These are phyloP conservation scores for Cutaneotrichosporon sp. DNA, from an alignment of 1,284 basidiomycete genomes.

Conservation along the genomic window DNA sequence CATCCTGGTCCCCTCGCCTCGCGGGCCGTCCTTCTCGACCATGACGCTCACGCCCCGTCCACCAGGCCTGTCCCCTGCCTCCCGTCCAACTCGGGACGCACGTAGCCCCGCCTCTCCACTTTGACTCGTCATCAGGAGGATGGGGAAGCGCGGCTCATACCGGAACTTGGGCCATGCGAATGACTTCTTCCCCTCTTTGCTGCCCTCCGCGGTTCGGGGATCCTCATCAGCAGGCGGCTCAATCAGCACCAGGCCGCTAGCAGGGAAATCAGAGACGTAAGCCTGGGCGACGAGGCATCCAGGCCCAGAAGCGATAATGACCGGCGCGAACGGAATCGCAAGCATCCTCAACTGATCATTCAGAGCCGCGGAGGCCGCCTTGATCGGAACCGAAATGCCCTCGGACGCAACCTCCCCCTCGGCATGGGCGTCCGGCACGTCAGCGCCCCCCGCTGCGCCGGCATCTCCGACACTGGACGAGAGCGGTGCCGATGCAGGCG, in stretches of 20 bases:
- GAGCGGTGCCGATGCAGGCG: not conserved
- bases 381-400: not conserved
- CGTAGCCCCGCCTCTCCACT: constrained; percentile 4
- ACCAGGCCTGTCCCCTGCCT: constrained; percentile 25
- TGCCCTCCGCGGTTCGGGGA: constrained; percentile 23
- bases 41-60: constrained; percentile 40
- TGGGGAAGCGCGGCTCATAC: constrained; percentile 62
- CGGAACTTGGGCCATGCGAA: constrained; percentile 54
- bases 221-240: constrained; percentile 52
- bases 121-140: constrained; percentile 49
- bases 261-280: constrained; percentile 63
- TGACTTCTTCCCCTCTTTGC: constrained; percentile 28
- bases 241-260: constrained; percentile 58
- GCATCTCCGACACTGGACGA: not conserved
- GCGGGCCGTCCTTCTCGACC: constrained; percentile 23
- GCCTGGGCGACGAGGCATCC: constrained; percentile 59
- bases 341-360: constrained; percentile 47
- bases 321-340: constrained; percentile 59
- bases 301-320: constrained; percentile 56
- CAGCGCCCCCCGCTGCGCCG: not conserved
- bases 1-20: constrained; percentile 33
- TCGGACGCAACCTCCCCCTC: no score
- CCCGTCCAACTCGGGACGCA: constrained; percentile 20
- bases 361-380: constrained; percentile 24
- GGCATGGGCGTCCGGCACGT: no score